phyloP scores from a whole-genome alignment of 768 basidiomycete genomes.

The Cyclocybe cylindracea region DNA sequence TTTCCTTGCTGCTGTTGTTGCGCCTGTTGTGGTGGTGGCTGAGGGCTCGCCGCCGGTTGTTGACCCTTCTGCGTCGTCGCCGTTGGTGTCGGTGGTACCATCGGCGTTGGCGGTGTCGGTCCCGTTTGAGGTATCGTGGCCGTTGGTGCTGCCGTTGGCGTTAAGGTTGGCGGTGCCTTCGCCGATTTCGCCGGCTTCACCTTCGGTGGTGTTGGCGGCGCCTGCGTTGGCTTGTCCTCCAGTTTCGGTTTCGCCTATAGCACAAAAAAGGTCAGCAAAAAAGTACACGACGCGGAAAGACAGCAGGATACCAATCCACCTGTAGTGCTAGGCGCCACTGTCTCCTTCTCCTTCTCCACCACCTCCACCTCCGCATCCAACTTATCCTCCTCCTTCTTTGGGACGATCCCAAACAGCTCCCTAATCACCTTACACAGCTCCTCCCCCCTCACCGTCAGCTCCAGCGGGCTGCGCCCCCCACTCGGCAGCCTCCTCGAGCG shows the following conservation, averaged over 20 bases:
- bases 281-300: constrained; percentile 13
- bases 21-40: constrained; percentile 2
- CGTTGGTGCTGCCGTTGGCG: constrained; percentile 6
- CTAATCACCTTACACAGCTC: constrained; percentile 37
- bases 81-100: constrained; percentile 4
- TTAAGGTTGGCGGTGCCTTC: constrained; percentile 4
- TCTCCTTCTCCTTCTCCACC: not conserved
- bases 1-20: constrained; percentile 8
- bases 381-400: constrained; percentile 1
- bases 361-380: constrained; percentile 6
- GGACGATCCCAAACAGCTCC: constrained; percentile 22
- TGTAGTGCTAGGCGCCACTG: constrained; percentile 15
- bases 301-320: constrained; percentile 34
- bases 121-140: constrained; percentile 6
- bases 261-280: constrained; percentile 1
- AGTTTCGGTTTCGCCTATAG: not conserved
- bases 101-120: constrained; percentile 10
- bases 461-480: constrained; percentile 36
- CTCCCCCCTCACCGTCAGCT: constrained; percentile 27
- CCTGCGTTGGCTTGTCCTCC: constrained; percentile 3
- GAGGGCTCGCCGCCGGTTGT: constrained; percentile 6
- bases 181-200: constrained; percentile 14
- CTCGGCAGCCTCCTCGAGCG: constrained; percentile 27
- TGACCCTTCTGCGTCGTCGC: constrained; percentile 8
- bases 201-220: constrained; percentile 3